Evolutionary conservation across 2,329 filamentous ascomycete genomes (phyloP), one percentile per base, ranked within the genome.

Genomic region (Pleoardoris graminearum): DNA sequence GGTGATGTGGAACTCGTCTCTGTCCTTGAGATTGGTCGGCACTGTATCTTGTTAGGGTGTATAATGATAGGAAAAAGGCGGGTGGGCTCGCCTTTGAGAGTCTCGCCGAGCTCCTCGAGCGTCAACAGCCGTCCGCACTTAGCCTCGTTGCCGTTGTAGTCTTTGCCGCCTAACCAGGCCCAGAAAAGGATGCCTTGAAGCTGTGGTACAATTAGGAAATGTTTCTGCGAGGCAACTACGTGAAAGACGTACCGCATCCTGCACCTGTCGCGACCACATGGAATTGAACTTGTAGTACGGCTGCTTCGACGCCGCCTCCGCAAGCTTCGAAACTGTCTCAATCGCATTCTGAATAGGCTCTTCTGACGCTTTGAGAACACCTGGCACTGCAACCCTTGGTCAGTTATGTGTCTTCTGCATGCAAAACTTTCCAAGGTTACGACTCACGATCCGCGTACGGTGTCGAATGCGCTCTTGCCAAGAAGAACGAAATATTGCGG

Each of bases 241-340:
- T 16, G 12, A 17, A 16, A 12, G 75, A 79, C 77, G 81, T 82
- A 82, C 84, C 38, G 90, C 84, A 71, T 90, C 90, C 74, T 97
- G 93, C 49, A 97, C 78, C 66, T 89, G 85, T 53, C 90, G 85
- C 23, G 85, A 83, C 94, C 94, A 99, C 71, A 91, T 85, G 51
- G 81, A 79, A 75, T 97, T 97, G 79, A 95, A 97, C 82, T 96
- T 97, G 85, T 97, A 99, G 80, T 97, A 99, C 0, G 94, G 93
- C 67, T 95, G 88, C 71, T 89, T 82, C 22, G 91, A 92, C 2
- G 92, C 91, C 49, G 90, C 83, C 49, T 81, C 76, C 55, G 85
- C 83, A 38, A 99, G 83, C 61, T 87, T 85, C 51, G 79, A 76
- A 39, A 97, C 82, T 38, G 87, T 88, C 42, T 84, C 79, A 50